Base-by-base conservation (phyloP, 169 alveolate species). In the Pseudocohnilembus persalinus region DNA sequence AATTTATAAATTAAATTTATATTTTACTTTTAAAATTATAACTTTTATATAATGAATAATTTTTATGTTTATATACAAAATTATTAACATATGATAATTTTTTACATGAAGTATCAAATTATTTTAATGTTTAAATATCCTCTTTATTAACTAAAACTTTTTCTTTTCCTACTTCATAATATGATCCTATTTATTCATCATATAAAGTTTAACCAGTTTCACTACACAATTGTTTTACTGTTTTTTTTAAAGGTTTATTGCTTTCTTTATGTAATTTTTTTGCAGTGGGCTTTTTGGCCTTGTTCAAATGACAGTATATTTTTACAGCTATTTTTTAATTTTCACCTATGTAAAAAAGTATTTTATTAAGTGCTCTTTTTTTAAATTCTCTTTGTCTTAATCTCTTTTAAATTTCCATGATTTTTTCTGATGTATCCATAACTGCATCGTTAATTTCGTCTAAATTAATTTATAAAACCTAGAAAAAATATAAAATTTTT, bases 311-410 rank as follows among this genome's bases (percentile, higher is more conserved):
- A 64, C 96, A 93, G 90, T 88, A 96, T 78, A 94, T 79, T 63
- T 93, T 94, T 68, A 95, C 81, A 33, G 93, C 96, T 30, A 95
- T 88, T 78, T 91, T 85, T 28, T 93, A 88, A 29, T 93, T 92
- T 32, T 93, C 93, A 32, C 96, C 91, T 24, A 95, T 33, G 77
- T 77, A 85, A 76, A 96, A 94, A 6, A 94, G 83, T 30, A 96
- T 83, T 80, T 91, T 95, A 28, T 96, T 96, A 32, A 93, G 88
- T 1, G 95, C 93, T 83, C 98, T 89, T 87, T 96, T 95, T 83
- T 94, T 93, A 75, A 88, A 95, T 86, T 96, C 98, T 83, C 93
- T 96, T 91, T 92, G 92, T 77, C 96, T 88, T 84, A 96, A 92
- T 77, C 96, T 83, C 74, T 89, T 91, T 82, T 89, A 88, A 64